Evolutionary conservation across 2,329 filamentous ascomycete genomes (phyloP).

Genomic region (Phaeophleospora eucalypticola): DNA sequence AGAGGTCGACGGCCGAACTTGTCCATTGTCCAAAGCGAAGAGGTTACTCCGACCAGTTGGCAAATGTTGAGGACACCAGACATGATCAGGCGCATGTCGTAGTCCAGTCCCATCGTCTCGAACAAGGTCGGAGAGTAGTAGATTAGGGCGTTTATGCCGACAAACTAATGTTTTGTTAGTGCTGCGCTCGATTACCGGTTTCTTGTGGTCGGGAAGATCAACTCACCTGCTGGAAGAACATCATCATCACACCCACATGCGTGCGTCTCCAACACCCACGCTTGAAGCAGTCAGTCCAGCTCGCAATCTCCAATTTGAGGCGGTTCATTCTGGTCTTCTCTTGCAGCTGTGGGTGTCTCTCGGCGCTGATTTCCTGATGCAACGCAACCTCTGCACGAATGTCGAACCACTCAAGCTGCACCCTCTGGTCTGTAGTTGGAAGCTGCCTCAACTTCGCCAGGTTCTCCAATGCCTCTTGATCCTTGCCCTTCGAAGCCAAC

Average conservation of each 20-base stretch:
- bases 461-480: slow-evolving; percentile 29
- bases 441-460: slow-evolving; percentile 35
- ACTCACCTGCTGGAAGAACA: slow-evolving; percentile 50
- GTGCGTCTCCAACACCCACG: slow-evolving; percentile 46
- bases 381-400: slow-evolving; percentile 54
- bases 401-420: slow-evolving; percentile 51
- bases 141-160: slow-evolving; percentile 44
- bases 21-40: slow-evolving; percentile 44
- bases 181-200: too few relatives aligned
- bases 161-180: too few relatives aligned
- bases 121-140: slow-evolving; percentile 49
- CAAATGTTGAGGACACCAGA: slow-evolving; percentile 42
- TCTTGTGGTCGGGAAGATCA: too few relatives aligned
- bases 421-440: slow-evolving; percentile 45
- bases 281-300: slow-evolving; percentile 48
- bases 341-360: slow-evolving; percentile 35
- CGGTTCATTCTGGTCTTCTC: slow-evolving; percentile 23
- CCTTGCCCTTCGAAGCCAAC: slow-evolving; percentile 30
- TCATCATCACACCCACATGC: slow-evolving; percentile 49
- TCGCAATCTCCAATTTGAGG: slow-evolving; percentile 42
- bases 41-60: slow-evolving; percentile 40
- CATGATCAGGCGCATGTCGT: slow-evolving; percentile 38
- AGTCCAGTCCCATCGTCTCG: slow-evolving; percentile 35
- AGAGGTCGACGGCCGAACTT: slow-evolving; percentile 39
- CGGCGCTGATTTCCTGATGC: slow-evolving; percentile 42